Percentiles rank a stretch among this genome's conserved stretches.
Evolutionary conservation across 2,329 filamentous ascomycete species (phyloP).

Genomic region (Stylonectria norvegica): DNA sequence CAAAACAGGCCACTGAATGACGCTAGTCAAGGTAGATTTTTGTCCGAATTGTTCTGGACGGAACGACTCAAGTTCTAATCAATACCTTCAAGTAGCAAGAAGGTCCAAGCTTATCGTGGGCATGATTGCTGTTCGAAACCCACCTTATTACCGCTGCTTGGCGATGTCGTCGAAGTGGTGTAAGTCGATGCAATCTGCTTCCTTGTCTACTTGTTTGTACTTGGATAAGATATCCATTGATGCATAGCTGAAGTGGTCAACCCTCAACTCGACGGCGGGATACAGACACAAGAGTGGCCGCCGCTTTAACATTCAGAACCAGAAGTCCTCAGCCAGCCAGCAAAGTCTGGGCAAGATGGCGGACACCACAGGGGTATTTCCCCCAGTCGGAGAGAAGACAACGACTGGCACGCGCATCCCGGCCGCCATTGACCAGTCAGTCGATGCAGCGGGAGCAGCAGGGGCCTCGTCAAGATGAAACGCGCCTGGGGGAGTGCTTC

Average conservation of each 20-base stretch:
- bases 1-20: constrained; percentile 17
- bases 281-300: neutral
- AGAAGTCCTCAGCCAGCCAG: neutral
- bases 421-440: constrained; percentile 26
- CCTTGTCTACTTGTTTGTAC: too few relatives aligned
- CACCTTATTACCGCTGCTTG: too few relatives aligned
- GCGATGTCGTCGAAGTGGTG: too few relatives aligned
- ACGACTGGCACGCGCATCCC: constrained; percentile 21
- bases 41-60: too few relatives aligned
- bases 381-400: constrained; percentile 10
- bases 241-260: too few relatives aligned
- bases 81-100: too few relatives aligned
- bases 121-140: too few relatives aligned
- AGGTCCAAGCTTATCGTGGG: too few relatives aligned
- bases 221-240: constrained; percentile 6
- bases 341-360: neutral
- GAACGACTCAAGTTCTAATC: too few relatives aligned
- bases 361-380: constrained; percentile 16
- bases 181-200: too few relatives aligned
- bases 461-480: constrained; percentile 43
- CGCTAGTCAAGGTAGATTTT: constrained; percentile 20
- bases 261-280: too few relatives aligned
- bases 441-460: constrained; percentile 18
- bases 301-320: neutral
- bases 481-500: constrained; percentile 49